phyloP scores from a whole-genome alignment of 768 basidiomycete genomes.

The Melanogaster broomeanus region DNA sequence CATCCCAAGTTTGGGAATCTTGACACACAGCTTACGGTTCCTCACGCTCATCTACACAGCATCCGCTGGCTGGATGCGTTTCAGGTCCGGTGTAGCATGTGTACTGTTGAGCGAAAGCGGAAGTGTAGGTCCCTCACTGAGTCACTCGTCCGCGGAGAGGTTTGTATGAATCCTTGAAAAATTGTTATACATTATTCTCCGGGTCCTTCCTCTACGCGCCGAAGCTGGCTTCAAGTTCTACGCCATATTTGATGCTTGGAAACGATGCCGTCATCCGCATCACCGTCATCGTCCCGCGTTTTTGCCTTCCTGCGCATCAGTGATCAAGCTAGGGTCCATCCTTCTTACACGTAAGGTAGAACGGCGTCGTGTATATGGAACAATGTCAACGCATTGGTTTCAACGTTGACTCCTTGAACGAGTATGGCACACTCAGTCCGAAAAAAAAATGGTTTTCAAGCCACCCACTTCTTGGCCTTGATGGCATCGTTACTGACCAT shows the following conservation, averaged over 20 bases:
- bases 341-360: background rate
- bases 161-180: conserved; percentile 7
- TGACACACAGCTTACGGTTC: conserved; percentile 16
- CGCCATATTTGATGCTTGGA: conserved; percentile 8
- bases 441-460: background rate
- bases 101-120: background rate
- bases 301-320: background rate
- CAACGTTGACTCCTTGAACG: background rate
- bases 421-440: background rate
- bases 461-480: background rate
- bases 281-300: background rate
- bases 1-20: conserved; percentile 18
- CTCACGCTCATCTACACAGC: conserved; percentile 22
- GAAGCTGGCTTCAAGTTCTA: conserved; percentile 7
- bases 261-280: conserved; percentile 8
- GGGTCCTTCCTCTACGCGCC: conserved; percentile 16
- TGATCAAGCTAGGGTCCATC: background rate
- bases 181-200: no score
- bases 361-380: background rate
- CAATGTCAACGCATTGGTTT: background rate
- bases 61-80: conserved; percentile 5
- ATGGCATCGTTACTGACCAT: background rate
- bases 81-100: background rate
- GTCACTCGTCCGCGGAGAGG: conserved; percentile 26
- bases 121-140: no score